Base-by-base conservation (phyloP, 768 basidiomycete species). In the Krasilnikovozyma curviuscula region DNA sequence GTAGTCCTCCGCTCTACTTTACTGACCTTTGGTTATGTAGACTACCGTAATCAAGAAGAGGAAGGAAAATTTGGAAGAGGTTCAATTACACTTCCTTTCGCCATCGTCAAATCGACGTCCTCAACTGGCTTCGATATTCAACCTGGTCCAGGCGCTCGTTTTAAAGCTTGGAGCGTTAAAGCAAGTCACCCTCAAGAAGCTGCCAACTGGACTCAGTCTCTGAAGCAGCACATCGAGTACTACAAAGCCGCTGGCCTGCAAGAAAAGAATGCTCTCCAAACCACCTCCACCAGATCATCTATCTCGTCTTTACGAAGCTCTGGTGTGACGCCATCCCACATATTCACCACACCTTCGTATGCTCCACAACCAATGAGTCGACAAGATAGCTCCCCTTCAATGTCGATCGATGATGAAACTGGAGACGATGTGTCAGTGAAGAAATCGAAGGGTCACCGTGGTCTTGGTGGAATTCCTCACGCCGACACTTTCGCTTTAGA, bases 21-120 rank as follows among this genome's bases (percentile, higher is more conserved):
- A 7, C 24, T 19, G 19, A 2, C 16, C 38, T 5, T 5, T 10
- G 14, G 25, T 34, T 2, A 54, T 13, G 50, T 64, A 63, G 81
- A 85, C 63, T 93, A 83, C 60, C 78, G 81, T 16, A 78, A 81
- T 55, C 82, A 86, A 59, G 83, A 84, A 54, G 89, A 95, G 59
- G 88, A 95, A 65, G 73, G 74, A 7, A 68, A 86, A 27, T 77
- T 85, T 0, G 78, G 78, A 40, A 73, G 89, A 18, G 89, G 89
- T 0, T 79, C 84, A 0, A 86, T 95, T 54, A 75, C 79, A 2
- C 82, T 93, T 78, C 78, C 76, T 56, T 78, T 72, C 1, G 86
- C 84, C 1, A 65, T 71, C 5, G 65, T 88, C 18, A 78, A 75
- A 56, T 53, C 68, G 16, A 68, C 73, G 10, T 56, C 69, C 7